Evolutionary conservation across 75 land plant genomes (phyloP).

Genomic region (Larix kaempferi): DNA sequence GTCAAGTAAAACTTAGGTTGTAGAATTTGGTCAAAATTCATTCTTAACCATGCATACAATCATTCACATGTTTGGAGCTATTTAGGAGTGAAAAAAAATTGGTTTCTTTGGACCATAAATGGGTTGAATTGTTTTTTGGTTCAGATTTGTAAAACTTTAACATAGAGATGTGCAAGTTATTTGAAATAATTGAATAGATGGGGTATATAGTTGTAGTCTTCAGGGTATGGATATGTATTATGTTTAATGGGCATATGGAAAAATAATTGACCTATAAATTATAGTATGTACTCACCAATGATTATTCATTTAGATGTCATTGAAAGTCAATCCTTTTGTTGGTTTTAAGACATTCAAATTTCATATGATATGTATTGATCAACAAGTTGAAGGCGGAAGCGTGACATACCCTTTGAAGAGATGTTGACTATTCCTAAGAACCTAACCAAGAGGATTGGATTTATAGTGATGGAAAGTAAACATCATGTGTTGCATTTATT

Average conservation of each 20-base stretch:
- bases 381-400: constrained; percentile 8
- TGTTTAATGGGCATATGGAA: background rate
- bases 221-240: background rate
- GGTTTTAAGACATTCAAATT: background rate
- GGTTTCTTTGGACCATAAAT: background rate
- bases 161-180: background rate
- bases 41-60: too few species aligned
- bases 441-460: constrained; percentile 89
- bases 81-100: background rate
- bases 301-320: background rate
- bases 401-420: constrained; percentile 76
- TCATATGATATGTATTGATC: background rate
- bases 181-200: background rate
- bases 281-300: background rate
- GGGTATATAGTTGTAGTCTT: background rate
- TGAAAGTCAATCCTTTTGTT: background rate
- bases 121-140: background rate
- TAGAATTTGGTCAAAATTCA: too few species aligned
- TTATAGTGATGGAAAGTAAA: constrained; percentile 89
- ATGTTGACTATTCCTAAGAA: constrained; percentile 85
- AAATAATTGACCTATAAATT: background rate
- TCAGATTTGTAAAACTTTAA: background rate
- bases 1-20: too few species aligned
- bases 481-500: constrained; percentile 86
- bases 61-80: background rate